Conservation (phyloP, 257 asterid genomes). For the Solanum medicagineum region DNA sequence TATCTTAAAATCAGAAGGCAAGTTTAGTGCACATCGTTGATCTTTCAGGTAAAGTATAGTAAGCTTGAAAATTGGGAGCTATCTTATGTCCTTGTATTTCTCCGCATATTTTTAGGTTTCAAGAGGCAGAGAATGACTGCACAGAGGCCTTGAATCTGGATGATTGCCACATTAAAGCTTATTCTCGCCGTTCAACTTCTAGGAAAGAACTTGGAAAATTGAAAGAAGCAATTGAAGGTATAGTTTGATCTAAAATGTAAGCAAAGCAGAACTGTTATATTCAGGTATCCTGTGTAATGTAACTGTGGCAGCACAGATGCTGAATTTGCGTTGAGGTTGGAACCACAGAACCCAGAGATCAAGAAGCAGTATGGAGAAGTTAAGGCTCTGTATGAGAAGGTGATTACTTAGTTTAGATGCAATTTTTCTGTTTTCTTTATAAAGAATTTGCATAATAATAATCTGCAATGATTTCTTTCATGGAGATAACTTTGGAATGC, state of each 20-base stretch:
- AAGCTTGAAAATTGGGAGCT: neutral
- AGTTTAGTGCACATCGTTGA: neutral
- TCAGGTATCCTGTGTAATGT: constrained; percentile 11
- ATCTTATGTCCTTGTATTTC: constrained; percentile 4
- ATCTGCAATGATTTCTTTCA: neutral
- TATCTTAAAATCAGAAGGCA: constrained; percentile 77
- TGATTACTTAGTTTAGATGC: constrained; percentile 2
- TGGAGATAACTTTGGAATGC: neutral
- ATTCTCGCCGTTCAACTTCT: constrained; percentile 92
- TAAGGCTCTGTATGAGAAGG: constrained; percentile 72
- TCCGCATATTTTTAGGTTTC: constrained; percentile 32
- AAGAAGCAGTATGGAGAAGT: constrained; percentile 76
- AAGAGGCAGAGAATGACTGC: constrained; percentile 91
- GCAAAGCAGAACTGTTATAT: neutral
- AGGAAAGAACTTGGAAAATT: constrained; percentile 89
- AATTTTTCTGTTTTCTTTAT: neutral
- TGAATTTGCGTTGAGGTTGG: constrained; percentile 78
- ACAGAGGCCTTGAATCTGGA: constrained; percentile 85
- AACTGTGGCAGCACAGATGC: constrained; percentile 51
- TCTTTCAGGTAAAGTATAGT: neutral
- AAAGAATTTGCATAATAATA: neutral
- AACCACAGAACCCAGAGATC: constrained; percentile 86
- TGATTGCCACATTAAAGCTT: constrained; percentile 87
- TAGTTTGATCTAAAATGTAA: neutral
- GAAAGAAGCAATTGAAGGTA: constrained; percentile 82